Base-by-base conservation (phyloP, 2,329 filamentous ascomycete species). In the Nakataea oryzae region DNA sequence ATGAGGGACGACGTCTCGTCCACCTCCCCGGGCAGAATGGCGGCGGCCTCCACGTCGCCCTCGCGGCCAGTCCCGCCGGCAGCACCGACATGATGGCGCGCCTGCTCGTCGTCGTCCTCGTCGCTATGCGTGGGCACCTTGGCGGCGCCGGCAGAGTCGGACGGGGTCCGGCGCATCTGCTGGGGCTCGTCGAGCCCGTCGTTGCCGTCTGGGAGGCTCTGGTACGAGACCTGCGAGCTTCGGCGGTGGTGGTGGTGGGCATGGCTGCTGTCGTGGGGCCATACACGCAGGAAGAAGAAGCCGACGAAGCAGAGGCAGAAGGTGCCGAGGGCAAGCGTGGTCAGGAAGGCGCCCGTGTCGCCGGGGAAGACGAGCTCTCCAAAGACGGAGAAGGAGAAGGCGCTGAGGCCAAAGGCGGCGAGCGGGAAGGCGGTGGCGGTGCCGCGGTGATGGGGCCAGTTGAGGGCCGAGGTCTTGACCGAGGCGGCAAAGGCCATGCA, bases 371-470 rank as follows among this genome's bases (percentile, higher is more conserved):
- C 78, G 58, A 96, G 71, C 24, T 86, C 85, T 27, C 91, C 90
- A 41, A 96, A 75, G 2, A 87, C 81, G 0, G 95, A 93, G 76
- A 97, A 99, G 78, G 97, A 96, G 76, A 99, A 95, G 62, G 95
- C 95, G 72, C 93, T 97, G 63, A 99, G 77, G 3, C 95, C 95
- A 71, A 97, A 97, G 3, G 91, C 93, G 62, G 95, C 91, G 62
- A 97, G 76, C 7, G 95, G 93, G 69, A 97, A 95, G 1, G 93
- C 93, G 7, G 95, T 97, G 7, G 95, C 95, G 3, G 93, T 96
- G 62, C 95, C 95, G 66, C 95, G 86, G 72, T 96, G 89, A 63
- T 88, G 84, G 14, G 93, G 93, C 86, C 93, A 97, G 75, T 97
- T 97, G 66, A 95, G 82, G 12, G 93, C 93, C 59, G 90, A 93